phyloP scores from a whole-genome alignment of 2,329 filamentous ascomycete species.

The Saccharata proteae region DNA sequence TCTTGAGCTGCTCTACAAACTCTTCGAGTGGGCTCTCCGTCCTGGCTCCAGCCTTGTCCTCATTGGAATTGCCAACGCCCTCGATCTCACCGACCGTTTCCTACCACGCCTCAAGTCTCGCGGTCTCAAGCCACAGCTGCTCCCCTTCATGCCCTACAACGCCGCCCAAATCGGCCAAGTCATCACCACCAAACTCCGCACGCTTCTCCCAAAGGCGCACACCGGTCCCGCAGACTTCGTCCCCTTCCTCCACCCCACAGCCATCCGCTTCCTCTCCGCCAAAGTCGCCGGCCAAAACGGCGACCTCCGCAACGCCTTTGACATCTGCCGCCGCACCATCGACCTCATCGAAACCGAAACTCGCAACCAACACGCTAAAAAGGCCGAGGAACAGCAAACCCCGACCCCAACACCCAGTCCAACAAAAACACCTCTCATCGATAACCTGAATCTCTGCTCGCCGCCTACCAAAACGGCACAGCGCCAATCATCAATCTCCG shows the following conservation, averaged over 20 bases:
- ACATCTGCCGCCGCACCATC: conserved; percentile 80
- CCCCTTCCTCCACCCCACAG: conserved; percentile 86
- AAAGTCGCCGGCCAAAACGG: conserved; percentile 92
- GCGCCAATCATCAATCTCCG: conserved; percentile 36
- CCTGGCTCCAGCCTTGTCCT: conserved; percentile 68
- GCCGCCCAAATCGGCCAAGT: conserved; percentile 78
- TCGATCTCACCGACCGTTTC: conserved; percentile 91
- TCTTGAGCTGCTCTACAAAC: conserved; percentile 73
- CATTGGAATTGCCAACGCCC: conserved; percentile 88
- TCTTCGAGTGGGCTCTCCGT: conserved; percentile 95
- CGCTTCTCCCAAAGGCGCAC: conserved; percentile 47
- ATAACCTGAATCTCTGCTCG: conserved; percentile 66
- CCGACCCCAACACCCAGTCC: conserved; percentile 44
- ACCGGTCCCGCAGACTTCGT: conserved; percentile 45
- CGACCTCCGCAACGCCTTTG: conserved; percentile 88
- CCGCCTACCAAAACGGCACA: conserved; percentile 24
- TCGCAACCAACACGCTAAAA: conserved; percentile 57
- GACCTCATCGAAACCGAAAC: conserved; percentile 84
- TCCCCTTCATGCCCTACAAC: conserved; percentile 89
- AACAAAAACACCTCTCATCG: conserved; percentile 64
- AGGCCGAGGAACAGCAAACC: conserved; percentile 38
- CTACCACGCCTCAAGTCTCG: conserved; percentile 85
- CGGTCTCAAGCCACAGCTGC: conserved; percentile 76
- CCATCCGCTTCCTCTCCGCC: conserved; percentile 85
- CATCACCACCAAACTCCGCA: conserved; percentile 70